Evolutionary conservation across 106 monocot species (phyloP), one percentile per base, ranked within the genome.

Genomic region (Narthecium ossifragum): DNA sequence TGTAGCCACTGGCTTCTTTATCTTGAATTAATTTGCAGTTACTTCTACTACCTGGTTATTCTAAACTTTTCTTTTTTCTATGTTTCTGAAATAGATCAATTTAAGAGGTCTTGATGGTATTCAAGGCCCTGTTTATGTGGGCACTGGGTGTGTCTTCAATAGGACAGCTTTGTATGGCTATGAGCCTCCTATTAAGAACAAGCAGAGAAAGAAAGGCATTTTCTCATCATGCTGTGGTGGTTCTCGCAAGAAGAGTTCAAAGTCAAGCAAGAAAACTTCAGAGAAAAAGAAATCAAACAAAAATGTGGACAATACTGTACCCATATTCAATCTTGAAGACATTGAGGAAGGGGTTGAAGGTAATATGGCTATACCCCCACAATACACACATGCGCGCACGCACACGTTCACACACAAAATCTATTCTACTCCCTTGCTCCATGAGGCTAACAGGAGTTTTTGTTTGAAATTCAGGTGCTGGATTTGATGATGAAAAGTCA

Each of bases 281-380:
- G 62, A 67, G 11, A 74, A 76, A 52, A 75, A 75, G 54, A 76
- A 76, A 57, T 65, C 65, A 40, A 59, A 28, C 45, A 76, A 76
- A n/a, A 40, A 64, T 31, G 45, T 47, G 45, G 76, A 76, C 25
- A 65, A 65, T 26, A 70, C 70, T 41, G 70, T 59, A 18, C 76
- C 70, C 15, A 54, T 76, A 17, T 76, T 64, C 57, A 76, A 59
- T 65, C 62, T 76, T 32, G 70, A 76, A 50, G 76, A 76, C 60
- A 76, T 76, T 47, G 76, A 76, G 59, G 76, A 76, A 46, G 76
- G 76, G 12, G 64, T 76, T 53, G 76, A 76, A 76, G 70, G 76
- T 76, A 69, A 20, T n/a, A n/a, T n/a, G n/a, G n/a, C n/a, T n/a
- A n/a, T n/a, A n/a, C n/a, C n/a, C n/a, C n/a, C n/a, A n/a, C n/a